These are phyloP conservation scores for Skeletonema grethae DNA, from an alignment of 108 stramenopile genomes.

Conservation along the genomic window DNA sequence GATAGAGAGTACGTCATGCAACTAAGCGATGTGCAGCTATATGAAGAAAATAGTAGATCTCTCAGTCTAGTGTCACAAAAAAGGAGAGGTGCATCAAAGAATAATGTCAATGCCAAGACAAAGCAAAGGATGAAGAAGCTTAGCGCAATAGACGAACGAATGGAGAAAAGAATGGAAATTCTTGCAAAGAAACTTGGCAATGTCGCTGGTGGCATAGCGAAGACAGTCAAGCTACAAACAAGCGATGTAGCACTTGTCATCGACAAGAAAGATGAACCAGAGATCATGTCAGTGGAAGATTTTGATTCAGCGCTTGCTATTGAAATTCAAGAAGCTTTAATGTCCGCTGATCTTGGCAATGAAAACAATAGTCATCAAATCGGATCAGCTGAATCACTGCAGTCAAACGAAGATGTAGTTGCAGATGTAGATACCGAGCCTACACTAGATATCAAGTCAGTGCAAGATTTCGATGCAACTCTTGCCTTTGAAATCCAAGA, in stretches of 20 bases:
- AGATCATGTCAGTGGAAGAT: conserved; percentile 34
- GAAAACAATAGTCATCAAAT: not conserved
- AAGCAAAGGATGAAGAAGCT: conserved; percentile 20
- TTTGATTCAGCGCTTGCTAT: conserved; percentile 37
- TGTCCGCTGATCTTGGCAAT: conserved; percentile 11
- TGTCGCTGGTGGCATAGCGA: conserved; percentile 26
- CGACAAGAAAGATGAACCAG: not conserved
- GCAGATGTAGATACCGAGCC: not conserved
- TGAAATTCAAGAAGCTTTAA: conserved; percentile 41
- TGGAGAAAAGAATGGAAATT: conserved; percentile 42
- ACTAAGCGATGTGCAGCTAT: conserved; percentile 33
- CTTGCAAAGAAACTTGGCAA: conserved; percentile 20
- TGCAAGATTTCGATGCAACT: conserved; percentile 33
- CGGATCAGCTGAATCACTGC: not conserved
- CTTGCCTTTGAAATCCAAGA: conserved; percentile 38
- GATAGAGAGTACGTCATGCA: conserved; percentile 29
- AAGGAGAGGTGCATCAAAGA: not conserved
- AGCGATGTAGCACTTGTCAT: not conserved
- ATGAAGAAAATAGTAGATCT: conserved; percentile 30
- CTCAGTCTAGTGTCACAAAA: conserved; percentile 14
- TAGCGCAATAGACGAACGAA: conserved; percentile 28
- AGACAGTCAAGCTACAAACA: conserved; percentile 15
- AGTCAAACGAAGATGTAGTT: not conserved
- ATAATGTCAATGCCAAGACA: not conserved
- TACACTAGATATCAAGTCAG: conserved; percentile 19